Conservation (phyloP, 345 rosid species). For the Brassica cretica region DNA sequence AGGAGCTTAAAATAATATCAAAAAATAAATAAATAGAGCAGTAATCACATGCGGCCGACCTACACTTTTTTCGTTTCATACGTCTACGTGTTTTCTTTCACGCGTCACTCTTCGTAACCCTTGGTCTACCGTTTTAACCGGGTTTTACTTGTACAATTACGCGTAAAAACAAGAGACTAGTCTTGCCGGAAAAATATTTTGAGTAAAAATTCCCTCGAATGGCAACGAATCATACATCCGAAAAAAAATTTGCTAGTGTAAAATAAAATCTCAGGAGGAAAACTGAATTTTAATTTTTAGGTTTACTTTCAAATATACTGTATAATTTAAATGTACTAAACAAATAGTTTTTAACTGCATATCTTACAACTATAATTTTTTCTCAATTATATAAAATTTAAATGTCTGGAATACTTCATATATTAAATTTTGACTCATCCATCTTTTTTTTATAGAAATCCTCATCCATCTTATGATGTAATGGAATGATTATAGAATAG, state of each 20-base stretch:
- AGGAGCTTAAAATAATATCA: conserved; percentile 26
- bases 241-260: background rate
- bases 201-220: background rate
- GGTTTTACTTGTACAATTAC: background rate
- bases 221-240: background rate
- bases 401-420: background rate
- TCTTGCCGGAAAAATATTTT: background rate
- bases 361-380: background rate
- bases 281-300: background rate
- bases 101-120: conserved; percentile 26
- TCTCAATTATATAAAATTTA: background rate
- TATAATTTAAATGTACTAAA: no score
- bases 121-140: conserved; percentile 42
- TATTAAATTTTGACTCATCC: background rate
- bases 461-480: no score
- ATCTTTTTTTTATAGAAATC: background rate
- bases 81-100: conserved; percentile 45
- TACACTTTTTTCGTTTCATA: conserved; percentile 18
- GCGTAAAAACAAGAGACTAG: background rate
- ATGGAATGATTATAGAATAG: no score
- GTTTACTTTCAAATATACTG: background rate
- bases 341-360: background rate
- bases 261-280: background rate
- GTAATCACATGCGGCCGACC: conserved; percentile 40
- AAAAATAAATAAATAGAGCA: background rate